A percentile compares a stretch with the other conserved stretches of the same genome.
These are phyloP conservation scores for Earliella scabrosa DNA, from an alignment of 1,284 basidiomycete species.

Conservation along the genomic window DNA sequence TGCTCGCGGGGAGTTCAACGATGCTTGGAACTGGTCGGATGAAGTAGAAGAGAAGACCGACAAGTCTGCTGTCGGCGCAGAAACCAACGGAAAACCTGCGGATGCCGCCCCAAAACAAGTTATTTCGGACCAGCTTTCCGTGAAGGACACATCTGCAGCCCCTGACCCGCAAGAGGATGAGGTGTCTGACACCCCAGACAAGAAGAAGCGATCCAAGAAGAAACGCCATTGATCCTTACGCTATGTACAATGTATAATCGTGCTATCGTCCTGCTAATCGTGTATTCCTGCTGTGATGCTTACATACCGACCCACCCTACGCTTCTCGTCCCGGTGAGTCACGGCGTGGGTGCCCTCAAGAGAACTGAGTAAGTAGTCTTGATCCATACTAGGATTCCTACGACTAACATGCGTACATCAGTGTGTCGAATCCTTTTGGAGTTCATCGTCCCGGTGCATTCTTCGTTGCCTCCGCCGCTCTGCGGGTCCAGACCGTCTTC, in stretches of 20 bases:
- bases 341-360: no score
- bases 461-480: no score
- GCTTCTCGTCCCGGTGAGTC: no score
- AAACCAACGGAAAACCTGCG: slow-evolving; percentile 5
- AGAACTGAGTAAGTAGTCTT: no score
- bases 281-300: neutral
- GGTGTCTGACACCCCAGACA: neutral
- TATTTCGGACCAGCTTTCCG: neutral
- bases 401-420: no score
- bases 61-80: neutral
- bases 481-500: no score
- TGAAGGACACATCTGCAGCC: neutral
- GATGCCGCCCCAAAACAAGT: neutral
- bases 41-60: slow-evolving; percentile 23
- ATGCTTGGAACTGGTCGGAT: slow-evolving; percentile 72
- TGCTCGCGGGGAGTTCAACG: slow-evolving; percentile 58
- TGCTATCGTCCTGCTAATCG: neutral
- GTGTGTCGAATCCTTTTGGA: no score
- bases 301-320: neutral
- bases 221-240: slow-evolving; percentile 15
- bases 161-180: neutral
- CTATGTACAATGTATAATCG: slow-evolving; percentile 6
- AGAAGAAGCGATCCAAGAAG: slow-evolving; percentile 18
- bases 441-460: no score
- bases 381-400: no score